Evolutionary conservation across 192 early-diverging fungal genomes (phyloP), one percentile per base, ranked within the genome.

Genomic region (Backusella macrospora): DNA sequence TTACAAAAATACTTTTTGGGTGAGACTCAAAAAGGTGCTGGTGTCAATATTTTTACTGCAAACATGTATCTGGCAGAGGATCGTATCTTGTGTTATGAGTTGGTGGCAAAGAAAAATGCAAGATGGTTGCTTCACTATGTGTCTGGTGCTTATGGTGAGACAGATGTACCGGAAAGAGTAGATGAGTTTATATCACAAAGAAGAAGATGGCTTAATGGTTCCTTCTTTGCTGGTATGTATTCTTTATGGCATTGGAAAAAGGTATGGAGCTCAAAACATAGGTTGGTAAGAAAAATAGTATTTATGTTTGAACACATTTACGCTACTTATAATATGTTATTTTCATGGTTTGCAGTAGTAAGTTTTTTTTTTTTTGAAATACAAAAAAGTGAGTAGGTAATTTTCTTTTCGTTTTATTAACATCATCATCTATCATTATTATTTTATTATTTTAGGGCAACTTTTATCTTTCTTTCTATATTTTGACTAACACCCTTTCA

Each of bases 21-120:
- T 47, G 90, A 89, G 74, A 75, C 82, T 42, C 80, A 81, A 45
- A 85, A 89, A 63, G 80, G 80, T 12, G 52, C 21, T n/a, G 84
- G 87, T 67, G 87, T 84, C 34, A 87, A 88, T 76, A 89, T 93
- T 38, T 92, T 93, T 71, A 84, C 86, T 3, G 88, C 92, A 18
- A 95, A 94, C 76, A 87, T 94, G 90, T 94, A 95, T 73, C 81
- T 95, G 37, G 92, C 93, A 9, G 93, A 93, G 73, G 93, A 95
- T 84, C 88, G 92, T 79, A 94, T 95, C 71, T 78, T 95, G 38
- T 95, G 93, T 69, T 94, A 93, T 76, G 94, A 95, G 81, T 81
- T 95, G 59, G 90, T 94, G 12, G 87, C 94, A 43, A 95, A 95
- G 76, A 80, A 85, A 13, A 78, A 83, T 48, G 72, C 80, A 43